Conservation (phyloP, 1,284 basidiomycete species). For the Cronartium ribicola region DNA sequence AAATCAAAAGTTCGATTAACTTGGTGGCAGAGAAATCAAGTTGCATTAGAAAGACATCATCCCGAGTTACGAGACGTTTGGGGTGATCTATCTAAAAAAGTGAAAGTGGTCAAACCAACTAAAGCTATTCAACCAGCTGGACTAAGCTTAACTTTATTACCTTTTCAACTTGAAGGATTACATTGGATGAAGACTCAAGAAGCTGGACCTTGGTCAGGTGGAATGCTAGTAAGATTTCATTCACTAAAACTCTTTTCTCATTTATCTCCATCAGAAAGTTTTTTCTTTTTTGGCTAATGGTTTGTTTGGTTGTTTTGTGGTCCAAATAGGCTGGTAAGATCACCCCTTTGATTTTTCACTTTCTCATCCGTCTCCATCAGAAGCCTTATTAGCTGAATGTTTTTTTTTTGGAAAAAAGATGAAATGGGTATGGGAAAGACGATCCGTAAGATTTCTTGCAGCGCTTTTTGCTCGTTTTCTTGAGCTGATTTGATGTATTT, state of each 20-base stretch:
- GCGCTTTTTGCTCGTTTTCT: too few relatives aligned
- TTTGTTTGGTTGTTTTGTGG: conserved; percentile 53
- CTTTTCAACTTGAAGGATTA: conserved; percentile 82
- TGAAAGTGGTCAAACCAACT: conserved; percentile 52
- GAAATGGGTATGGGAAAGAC: conserved; percentile 43
- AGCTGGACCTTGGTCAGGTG: conserved; percentile 77
- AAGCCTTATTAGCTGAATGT: too few relatives aligned
- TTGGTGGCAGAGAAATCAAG: conserved; percentile 41
- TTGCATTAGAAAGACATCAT: conserved; percentile 52
- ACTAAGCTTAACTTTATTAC: conserved; percentile 59
- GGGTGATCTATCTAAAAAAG: conserved; percentile 71
- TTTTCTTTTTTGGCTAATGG: conserved; percentile 78
- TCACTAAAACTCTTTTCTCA: conserved; percentile 53
- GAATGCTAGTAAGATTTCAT: conserved; percentile 77
- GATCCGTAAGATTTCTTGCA: too few relatives aligned
- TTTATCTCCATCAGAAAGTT: not conserved
- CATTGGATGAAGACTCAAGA: conserved; percentile 97
- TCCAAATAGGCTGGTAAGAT: not conserved
- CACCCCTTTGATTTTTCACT: not conserved
- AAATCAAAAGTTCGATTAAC: not conserved
- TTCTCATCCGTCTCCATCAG: too few relatives aligned
- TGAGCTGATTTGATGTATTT: too few relatives aligned
- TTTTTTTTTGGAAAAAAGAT: conserved; percentile 14
- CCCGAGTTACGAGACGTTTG: conserved; percentile 76
- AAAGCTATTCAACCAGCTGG: conserved; percentile 63